A percentile compares a stretch with the other conserved stretches of the same genome.
Evolutionary conservation across 1,139 yeast species (phyloP).

Genomic region (Candida sanyaensis): DNA sequence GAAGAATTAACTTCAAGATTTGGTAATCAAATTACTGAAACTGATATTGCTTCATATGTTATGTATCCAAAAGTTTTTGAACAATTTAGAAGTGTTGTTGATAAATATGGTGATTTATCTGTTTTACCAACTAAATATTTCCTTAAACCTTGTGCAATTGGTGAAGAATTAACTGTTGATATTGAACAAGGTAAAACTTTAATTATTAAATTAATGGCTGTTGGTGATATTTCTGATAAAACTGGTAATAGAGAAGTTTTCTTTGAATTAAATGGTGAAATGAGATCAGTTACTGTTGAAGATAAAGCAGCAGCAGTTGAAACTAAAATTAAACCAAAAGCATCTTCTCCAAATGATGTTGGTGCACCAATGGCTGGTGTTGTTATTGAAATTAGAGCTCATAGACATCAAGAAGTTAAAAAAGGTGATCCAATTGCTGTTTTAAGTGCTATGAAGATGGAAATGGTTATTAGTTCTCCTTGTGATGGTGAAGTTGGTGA

Average conservation of each 20-base stretch:
- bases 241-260: constrained; percentile 95
- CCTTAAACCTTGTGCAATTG: constrained; percentile 81
- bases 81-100: constrained; percentile 71
- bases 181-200: constrained; percentile 94
- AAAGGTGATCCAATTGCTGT: constrained; percentile 97
- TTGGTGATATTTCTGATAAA: constrained; percentile 82
- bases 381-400: constrained; percentile 89
- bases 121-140: constrained; percentile 91
- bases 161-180: constrained; percentile 86
- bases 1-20: constrained; percentile 71
- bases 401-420: constrained; percentile 84
- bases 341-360: constrained; percentile 87
- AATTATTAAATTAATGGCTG: constrained; percentile 87
- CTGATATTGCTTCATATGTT: constrained; percentile 91
- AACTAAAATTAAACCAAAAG: constrained; percentile 86
- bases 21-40: constrained; percentile 64
- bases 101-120: constrained; percentile 87
- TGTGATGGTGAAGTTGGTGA: constrained; percentile 81
- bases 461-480: constrained; percentile 96
- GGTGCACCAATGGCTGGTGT: constrained; percentile 99
- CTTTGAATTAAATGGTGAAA: constrained; percentile 97
- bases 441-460: constrained; percentile 99
- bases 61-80: constrained; percentile 99
- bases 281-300: constrained; percentile 90
- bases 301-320: constrained; percentile 88